These are phyloP conservation scores for Podospora pseudocomata DNA, from an alignment of 495 filamentous ascomycete genomes.

Conservation along the genomic window DNA sequence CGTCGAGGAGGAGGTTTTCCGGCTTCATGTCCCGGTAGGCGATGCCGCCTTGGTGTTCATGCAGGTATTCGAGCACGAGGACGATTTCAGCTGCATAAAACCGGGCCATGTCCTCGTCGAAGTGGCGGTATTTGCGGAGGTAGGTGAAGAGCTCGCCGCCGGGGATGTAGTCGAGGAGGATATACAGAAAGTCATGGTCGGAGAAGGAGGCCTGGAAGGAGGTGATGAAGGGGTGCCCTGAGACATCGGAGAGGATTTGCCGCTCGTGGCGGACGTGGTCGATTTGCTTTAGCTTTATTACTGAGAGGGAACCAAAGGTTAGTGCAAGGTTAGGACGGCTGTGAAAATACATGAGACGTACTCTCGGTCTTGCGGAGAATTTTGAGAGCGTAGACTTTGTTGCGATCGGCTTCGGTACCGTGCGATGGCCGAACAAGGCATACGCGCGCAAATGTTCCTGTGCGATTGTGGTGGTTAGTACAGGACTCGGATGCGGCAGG, in stretches of 20 bases:
- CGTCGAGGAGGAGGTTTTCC: slow-evolving; percentile 91
- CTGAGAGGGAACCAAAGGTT: slow-evolving; percentile 24
- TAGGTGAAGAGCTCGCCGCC: slow-evolving; percentile 96
- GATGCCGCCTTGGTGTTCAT: slow-evolving; percentile 75
- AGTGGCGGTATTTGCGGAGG: slow-evolving; percentile 76
- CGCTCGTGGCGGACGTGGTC: slow-evolving; percentile 97
- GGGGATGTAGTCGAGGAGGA: slow-evolving; percentile 88
- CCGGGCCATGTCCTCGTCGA: slow-evolving; percentile 77
- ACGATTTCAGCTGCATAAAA: slow-evolving; percentile 98
- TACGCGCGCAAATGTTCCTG: slow-evolving; percentile 94
- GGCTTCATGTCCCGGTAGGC: slow-evolving; percentile 96
- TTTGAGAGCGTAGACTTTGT: slow-evolving; percentile 88
- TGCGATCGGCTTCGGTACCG: slow-evolving; percentile 50
- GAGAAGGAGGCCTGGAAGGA: slow-evolving; percentile 87
- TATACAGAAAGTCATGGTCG: slow-evolving; percentile 82
- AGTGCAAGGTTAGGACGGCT: background rate
- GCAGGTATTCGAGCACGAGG: slow-evolving; percentile 86
- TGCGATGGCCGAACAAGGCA: slow-evolving; percentile 71
- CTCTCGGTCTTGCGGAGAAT: slow-evolving; percentile 81
- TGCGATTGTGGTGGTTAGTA: slow-evolving; percentile 20
- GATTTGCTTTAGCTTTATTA: slow-evolving; percentile 94
- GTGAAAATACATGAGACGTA: background rate
- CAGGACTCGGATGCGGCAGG: background rate
- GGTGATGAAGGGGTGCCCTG: slow-evolving; percentile 93
- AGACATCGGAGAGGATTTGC: slow-evolving; percentile 77